Evolutionary conservation across 805 yeast genomes (phyloP), one percentile per base, ranked within the genome.

Genomic region (Wickerhamomyces queroliae): DNA sequence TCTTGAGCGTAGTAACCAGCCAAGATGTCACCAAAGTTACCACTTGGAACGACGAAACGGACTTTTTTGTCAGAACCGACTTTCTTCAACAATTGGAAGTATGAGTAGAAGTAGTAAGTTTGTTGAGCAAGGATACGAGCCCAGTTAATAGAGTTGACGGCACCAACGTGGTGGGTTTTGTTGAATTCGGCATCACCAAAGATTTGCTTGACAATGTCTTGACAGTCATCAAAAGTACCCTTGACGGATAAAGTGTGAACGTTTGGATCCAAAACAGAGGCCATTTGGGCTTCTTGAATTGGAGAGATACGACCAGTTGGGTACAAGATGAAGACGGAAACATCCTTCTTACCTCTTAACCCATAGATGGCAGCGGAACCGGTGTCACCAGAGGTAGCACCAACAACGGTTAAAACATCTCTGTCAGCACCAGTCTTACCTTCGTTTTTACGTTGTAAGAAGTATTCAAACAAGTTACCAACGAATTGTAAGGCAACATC

Each of bases 311-410:
- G 80, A 36, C 98, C 99, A 8, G 95, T 87, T 55, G 99, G 99
- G 59, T 91, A 93, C 53, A 93, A 69, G 48, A 93, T 93, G 65
- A 93, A 93, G 18, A 93, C 99, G 23, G 95, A 84, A n/a, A 93
- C 96, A 62, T 93, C 98, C 65, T 89, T 85, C 67, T 93, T 93
- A 62, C 95, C 95, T 67, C 99, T 78, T 50, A 93, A 75, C 39
- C 99, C 99, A 66, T 93, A 93, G 51, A 93, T 93, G 46, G 99
- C 99, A 39, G 99, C 99, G 39, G 96, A 85, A 44, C 99, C 99
- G 35, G 99, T 93, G 58, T 93, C 99, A 58, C 99, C 99, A 35
- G 95, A 84, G 21, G 99, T 93, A 33, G 99, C 99, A 57, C 99
- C 99, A 42, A 93, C 96, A 49, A 93, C 98, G 28, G 99, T 93